Conservation (phyloP, 176 grass and related monocot species). For the Aegilops longissima region DNA sequence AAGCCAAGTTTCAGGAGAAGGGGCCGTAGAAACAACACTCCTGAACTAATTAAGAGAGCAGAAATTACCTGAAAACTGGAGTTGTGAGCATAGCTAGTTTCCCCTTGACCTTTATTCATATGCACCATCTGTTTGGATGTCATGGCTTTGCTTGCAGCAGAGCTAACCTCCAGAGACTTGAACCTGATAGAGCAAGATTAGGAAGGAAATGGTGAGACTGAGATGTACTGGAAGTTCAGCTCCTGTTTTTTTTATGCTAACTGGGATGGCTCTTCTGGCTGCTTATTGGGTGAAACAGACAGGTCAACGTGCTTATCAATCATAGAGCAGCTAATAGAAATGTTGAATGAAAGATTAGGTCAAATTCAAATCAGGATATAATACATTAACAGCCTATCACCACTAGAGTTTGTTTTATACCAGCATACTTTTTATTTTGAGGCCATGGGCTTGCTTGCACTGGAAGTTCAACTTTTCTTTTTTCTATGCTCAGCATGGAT, state of each 20-base stretch:
- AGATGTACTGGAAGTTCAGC: background rate
- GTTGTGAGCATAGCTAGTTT: constrained; percentile 16
- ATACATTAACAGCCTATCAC: background rate
- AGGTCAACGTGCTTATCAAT: background rate
- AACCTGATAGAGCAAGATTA: background rate
- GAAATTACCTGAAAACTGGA: background rate
- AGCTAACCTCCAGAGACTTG: background rate
- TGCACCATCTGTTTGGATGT: too few relatives aligned
- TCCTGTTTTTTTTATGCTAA: background rate
- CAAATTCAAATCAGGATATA: background rate
- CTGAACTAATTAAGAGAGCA: background rate
- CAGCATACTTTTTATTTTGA: background rate
- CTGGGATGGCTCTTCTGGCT: background rate
- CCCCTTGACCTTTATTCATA: background rate
- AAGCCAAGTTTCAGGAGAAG: background rate
- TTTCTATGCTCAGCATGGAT: background rate
- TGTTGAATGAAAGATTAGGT: background rate
- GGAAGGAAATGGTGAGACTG: background rate
- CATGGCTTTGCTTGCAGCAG: background rate
- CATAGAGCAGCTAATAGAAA: background rate
- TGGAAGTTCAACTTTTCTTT: background rate
- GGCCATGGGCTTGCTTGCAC: background rate
- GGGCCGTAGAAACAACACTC: background rate
- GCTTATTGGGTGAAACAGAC: background rate
- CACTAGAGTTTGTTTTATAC: background rate